phyloP scores from a whole-genome alignment of 2,329 filamentous ascomycete species.

The Venturia oleaginea region DNA sequence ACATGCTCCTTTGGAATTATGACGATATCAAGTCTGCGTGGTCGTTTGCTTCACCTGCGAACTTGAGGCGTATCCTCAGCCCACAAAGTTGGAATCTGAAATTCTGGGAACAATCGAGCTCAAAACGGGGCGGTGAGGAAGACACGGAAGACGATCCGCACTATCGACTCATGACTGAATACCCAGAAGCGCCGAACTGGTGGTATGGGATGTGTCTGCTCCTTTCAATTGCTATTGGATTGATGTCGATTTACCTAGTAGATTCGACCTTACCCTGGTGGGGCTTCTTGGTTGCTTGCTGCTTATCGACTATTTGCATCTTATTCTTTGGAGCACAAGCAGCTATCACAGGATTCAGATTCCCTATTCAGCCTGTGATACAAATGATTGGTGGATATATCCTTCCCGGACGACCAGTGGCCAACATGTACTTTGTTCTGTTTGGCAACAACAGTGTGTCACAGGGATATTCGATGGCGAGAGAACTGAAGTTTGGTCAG shows the following conservation, averaged over 20 bases:
- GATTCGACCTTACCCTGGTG: constrained; percentile 25
- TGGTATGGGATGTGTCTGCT: constrained; percentile 23
- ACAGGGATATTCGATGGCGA: constrained; percentile 18
- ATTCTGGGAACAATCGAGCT: constrained; percentile 20
- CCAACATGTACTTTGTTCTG: constrained; percentile 37
- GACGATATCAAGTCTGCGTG: constrained; percentile 31
- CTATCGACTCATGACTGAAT: constrained; percentile 26
- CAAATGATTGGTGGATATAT: constrained; percentile 17
- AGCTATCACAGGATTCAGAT: constrained; percentile 19
- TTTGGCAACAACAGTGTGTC: constrained; percentile 27
- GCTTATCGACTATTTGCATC: constrained; percentile 19
- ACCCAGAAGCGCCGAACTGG: constrained; percentile 24
- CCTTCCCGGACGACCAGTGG: constrained; percentile 27
- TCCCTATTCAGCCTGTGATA: constrained; percentile 19
- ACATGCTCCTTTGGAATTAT: constrained; percentile 17
- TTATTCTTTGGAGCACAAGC: constrained; percentile 22
- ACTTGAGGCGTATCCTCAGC: constrained; percentile 17
- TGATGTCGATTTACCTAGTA: constrained; percentile 21
- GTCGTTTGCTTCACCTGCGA: constrained; percentile 19
- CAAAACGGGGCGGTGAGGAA: constrained; percentile 18
- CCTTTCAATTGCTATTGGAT: constrained; percentile 19
- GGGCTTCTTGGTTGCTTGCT: constrained; percentile 22
- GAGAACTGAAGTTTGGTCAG: constrained; percentile 32
- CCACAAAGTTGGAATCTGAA: constrained; percentile 17
- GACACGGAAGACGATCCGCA: constrained; percentile 22